Evolutionary conservation across 2,329 filamentous ascomycete species (phyloP), one percentile per base, ranked within the genome.

Genomic region (Diplocarpon rosae): DNA sequence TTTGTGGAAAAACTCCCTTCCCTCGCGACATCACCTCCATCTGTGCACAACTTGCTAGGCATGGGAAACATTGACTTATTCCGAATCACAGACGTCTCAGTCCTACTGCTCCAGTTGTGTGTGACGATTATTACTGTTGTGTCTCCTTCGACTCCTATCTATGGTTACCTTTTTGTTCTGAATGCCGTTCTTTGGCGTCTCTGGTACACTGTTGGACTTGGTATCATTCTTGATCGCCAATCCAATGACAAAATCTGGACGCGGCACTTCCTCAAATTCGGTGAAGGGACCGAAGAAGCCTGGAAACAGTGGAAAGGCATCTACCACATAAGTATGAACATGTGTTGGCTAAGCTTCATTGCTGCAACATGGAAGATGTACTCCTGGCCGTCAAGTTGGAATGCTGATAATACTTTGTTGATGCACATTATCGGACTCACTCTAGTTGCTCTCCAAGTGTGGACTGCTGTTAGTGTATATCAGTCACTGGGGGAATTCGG

Each of bases 261-360:
- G 13, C 80, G 92, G 20, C 92, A 98, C 68, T 98, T 96, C 61
- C 76, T 98, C 66, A 98, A 98, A 64, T 95, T 83, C 59, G 92
- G 92, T 50, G 92, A 96, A 63, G 88, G 76, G 49, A 81, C 81
- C 2, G 82, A 83, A 49, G 92, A 96, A 65, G 90, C 90, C 3
- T 98, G 92, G 92, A 80, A 83, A 45, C 90, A 98, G 63, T 98
- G 92, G 92, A 96, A 95, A 66, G 87, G 84, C 28, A 78, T 94
- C 59, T 95, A 95, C 59, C 87, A 98, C 62, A 72, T 96, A 54
- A 93, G 86, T 65, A 89, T 90, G 75, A 78, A 80, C 45, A 80
- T 95, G 76, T 90, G 85, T 65, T 90, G 95, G 58, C 74, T 82
- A 15, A 90, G 85, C 46, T 95, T 95, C 63, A 73, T 90, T 48